Percentiles rank a stretch among this genome's conserved stretches.
Conservation (phyloP, 345 rosid species). For the Salix purpurea region DNA sequence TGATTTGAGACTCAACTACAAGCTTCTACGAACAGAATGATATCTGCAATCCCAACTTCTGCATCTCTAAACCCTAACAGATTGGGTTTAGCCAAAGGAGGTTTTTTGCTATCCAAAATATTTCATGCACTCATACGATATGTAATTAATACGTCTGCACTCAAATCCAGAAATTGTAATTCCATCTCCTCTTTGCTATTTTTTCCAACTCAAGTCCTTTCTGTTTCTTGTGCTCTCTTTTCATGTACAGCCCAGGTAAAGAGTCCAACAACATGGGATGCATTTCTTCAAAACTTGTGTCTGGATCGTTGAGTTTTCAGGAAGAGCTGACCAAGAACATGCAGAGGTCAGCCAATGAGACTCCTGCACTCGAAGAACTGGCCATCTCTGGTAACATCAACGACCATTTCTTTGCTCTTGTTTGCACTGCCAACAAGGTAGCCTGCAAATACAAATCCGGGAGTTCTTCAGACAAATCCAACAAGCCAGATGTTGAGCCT, state of each 20-base stretch:
- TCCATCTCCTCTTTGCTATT: not conserved
- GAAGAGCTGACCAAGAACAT: slow-evolving; percentile 22
- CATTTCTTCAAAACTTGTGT: slow-evolving; percentile 35
- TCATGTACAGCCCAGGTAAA: not conserved
- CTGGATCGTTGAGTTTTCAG: slow-evolving; percentile 26
- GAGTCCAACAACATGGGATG: slow-evolving; percentile 32
- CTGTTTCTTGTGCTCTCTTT: not conserved
- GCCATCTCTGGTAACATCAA: slow-evolving; percentile 10
- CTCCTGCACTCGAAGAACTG: not conserved
- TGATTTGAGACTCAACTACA: not conserved
- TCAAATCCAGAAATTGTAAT: not conserved
- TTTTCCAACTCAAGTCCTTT: not conserved
- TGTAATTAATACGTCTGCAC: not conserved
- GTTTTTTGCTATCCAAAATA: not conserved
- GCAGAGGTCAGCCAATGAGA: slow-evolving; percentile 16
- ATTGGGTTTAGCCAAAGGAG: not conserved
- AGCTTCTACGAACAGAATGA: not conserved
- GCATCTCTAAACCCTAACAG: not conserved
- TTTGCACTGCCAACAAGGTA: slow-evolving; percentile 8
- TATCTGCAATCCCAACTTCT: not conserved
- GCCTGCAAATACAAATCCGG: slow-evolving; percentile 4
- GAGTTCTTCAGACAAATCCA: slow-evolving; percentile 7
- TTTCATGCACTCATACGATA: not conserved
- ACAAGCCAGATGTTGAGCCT: not conserved
- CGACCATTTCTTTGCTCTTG: slow-evolving; percentile 17